Base-by-base conservation (phyloP, 768 basidiomycete species). In the Hebeloma cylindrosporum region DNA sequence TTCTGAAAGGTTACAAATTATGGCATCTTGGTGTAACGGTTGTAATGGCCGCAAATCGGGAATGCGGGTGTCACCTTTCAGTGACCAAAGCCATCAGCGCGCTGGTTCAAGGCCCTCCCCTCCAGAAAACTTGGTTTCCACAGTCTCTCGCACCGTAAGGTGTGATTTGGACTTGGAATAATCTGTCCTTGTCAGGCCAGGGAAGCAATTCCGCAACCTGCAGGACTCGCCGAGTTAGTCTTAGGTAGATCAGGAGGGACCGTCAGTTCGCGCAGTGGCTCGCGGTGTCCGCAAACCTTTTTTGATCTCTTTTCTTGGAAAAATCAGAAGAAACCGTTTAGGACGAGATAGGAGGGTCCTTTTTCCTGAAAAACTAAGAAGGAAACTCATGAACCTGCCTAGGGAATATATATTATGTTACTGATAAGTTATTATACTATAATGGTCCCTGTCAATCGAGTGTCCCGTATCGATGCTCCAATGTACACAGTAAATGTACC, bases 61-160 rank as follows among this genome's bases (percentile, higher is more conserved):
- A 82, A 88, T 89, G 85, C 71, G 81, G 69, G 69, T 74, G 78
- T 75, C 78, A 75, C 67, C 65, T 66, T 49, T 68, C 69, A 85
- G 78, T 80, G 85, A 78, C 64, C 52, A 32, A 64, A 56, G 66
- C 69, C 78, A 74, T 70, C 65, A 77, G 88, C 80, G 88, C 88
- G 87, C 88, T 86, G 82, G 84, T 88, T 89, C 88, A 85, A 89
- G 85, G 76, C 85, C 77, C 81, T 82, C 84, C 84, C 85, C 88
- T 88, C 86, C 85, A 80, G 88, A 90, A 88, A 89, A 88, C 84
- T 90, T 88, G 86, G 87, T 85, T 68, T 75, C 79, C 82, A 77
- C 79, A 77, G 75, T 75, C 67, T 72, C 70, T 75, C 79, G 73
- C 66, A 49, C 63, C 75, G 81, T 67, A 89, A 82, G 78, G 68